Evolutionary conservation across 495 filamentous ascomycete species (phyloP), one percentile per base, ranked within the genome.

Genomic region (Neurospora sp.): DNA sequence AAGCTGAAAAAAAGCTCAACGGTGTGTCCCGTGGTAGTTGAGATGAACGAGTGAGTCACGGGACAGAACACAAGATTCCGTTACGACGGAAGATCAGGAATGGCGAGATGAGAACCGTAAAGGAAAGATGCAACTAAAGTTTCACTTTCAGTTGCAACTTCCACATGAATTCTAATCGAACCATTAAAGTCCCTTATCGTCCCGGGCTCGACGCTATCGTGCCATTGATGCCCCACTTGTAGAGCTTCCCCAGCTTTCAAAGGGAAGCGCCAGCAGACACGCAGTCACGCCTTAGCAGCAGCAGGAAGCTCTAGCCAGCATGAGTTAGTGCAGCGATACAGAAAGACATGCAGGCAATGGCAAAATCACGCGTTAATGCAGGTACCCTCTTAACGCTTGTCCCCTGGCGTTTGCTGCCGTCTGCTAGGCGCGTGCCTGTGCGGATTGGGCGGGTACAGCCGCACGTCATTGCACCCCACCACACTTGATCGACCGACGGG

Each of bases 401-500:
- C 1, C 53, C 14, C 27, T 14, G 7, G 0, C 10, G 0, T 65
- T 65, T 16, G 53, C 53, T 65, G 27, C 53, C 27, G 3, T 65
- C 53, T 65, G 53, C 14, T 65, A 65, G 14, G 12, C 22, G 0
- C 22, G 2, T 31, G 53, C 12, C 53, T 65, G 1, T 65, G 53
- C 27, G 27, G 14, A 73, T 73, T 72, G 16, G 38, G 48, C 42
- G 18, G 42, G 35, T 20, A 40, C 38, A 45, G 68, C 40, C 40
- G 72, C 40, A 45, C 72, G 72, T 73, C 72, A 73, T 73, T 27
- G 40, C 68, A 31, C 68, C 72, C 72, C 72, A 65, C 72, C 72
- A 73, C 27, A 71, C 71, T 40, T 69, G 37, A 65, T 65, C 53
- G 27, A 2, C 53, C 53, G 53, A 31, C 27, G 27, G n/a, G n/a